phyloP scores from a whole-genome alignment of 2,329 filamentous ascomycete species.

The Trichoderma atroviride region DNA sequence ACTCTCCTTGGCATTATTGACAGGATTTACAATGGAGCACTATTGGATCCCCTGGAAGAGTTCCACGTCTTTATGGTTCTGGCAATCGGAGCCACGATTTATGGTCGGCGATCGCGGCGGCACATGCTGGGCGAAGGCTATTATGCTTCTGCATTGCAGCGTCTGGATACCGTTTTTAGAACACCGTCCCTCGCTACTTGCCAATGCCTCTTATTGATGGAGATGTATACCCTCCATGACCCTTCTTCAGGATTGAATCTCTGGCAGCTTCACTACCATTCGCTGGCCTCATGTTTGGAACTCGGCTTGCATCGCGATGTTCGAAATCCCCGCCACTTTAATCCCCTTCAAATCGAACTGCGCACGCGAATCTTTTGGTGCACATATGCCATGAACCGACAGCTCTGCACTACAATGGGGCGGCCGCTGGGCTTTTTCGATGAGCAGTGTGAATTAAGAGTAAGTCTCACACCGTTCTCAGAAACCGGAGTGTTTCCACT shows the following conservation, averaged over 20 bases:
- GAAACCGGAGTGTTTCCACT: not conserved
- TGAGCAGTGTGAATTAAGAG: conserved; percentile 55
- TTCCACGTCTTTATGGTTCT: conserved; percentile 59
- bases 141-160: conserved; percentile 46
- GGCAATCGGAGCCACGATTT: conserved; percentile 50
- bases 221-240: conserved; percentile 55
- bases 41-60: conserved; percentile 36
- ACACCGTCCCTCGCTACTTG: conserved; percentile 53
- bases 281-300: conserved; percentile 53
- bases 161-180: conserved; percentile 50
- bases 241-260: conserved; percentile 52
- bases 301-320: conserved; percentile 56
- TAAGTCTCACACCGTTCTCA: not conserved
- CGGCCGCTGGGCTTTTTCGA: conserved; percentile 58
- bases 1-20: conserved; percentile 46
- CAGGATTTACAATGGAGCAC: conserved; percentile 39
- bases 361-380: conserved; percentile 60
- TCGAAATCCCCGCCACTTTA: conserved; percentile 46
- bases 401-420: conserved; percentile 58
- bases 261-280: conserved; percentile 60
- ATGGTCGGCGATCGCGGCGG: conserved; percentile 37
- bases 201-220: conserved; percentile 51
- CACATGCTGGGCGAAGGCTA: conserved; percentile 32
- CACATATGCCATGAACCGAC: conserved; percentile 54
- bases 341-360: conserved; percentile 55